phyloP scores from a whole-genome alignment of 1,284 basidiomycete genomes.

The Schizophyllum amplum region DNA sequence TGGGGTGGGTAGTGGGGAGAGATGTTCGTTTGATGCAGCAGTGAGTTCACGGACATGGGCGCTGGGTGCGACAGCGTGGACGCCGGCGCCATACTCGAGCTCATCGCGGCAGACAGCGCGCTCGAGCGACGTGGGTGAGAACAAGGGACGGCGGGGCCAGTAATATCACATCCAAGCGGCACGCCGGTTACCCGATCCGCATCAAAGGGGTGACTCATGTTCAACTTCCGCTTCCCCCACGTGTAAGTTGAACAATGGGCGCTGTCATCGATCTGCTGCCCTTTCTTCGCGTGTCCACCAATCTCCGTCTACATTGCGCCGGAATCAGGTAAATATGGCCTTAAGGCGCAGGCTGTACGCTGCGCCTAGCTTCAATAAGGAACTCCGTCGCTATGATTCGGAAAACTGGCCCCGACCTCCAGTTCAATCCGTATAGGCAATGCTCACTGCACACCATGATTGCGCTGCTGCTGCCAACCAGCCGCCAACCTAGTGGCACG shows the following conservation, averaged over 20 bases:
- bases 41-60: not conserved
- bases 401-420: too few species aligned
- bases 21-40: not conserved
- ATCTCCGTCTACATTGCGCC: not conserved
- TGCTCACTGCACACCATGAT: not conserved
- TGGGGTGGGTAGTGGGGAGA: not conserved
- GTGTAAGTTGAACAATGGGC: not conserved
- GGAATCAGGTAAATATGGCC: not conserved
- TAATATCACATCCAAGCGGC: not conserved
- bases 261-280: not conserved
- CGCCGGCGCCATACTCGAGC: not conserved
- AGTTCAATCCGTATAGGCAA: not conserved
- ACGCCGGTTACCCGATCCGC: not conserved
- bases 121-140: not conserved
- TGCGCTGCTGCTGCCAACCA: not conserved
- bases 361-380: not conserved
- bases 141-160: not conserved
- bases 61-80: not conserved
- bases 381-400: not conserved
- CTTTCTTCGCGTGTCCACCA: not conserved
- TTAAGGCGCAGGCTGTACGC: not conserved
- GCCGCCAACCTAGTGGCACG: not conserved
- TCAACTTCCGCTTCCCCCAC: not conserved
- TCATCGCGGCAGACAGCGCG: not conserved
- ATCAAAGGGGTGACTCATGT: not conserved